These are phyloP conservation scores for Ustilago lituana DNA, from an alignment of 1,284 basidiomycete species.

Conservation along the genomic window DNA sequence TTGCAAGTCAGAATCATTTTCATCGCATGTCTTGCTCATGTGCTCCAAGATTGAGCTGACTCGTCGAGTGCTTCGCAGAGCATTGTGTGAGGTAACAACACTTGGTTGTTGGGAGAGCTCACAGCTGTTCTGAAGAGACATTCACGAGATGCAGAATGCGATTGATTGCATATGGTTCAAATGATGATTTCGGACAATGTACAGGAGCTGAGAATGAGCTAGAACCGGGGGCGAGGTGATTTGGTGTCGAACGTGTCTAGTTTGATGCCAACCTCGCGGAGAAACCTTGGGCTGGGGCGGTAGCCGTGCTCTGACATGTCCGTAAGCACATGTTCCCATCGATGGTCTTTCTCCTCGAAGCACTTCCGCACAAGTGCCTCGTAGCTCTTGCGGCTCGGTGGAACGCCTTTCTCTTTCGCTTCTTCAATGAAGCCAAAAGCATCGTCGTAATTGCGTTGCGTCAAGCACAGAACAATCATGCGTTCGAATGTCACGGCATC, in stretches of 20 bases:
- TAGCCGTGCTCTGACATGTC: conserved; percentile 56
- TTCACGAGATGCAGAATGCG: too few species aligned
- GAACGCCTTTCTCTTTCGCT: conserved; percentile 34
- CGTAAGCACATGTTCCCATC: conserved; percentile 38
- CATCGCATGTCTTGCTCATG: too few species aligned
- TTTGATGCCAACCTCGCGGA: too few species aligned
- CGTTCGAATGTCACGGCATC: conserved; percentile 49
- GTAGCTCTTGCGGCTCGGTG: conserved; percentile 51
- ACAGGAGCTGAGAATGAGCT: background rate
- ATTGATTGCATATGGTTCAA: too few species aligned
- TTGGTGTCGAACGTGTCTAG: background rate
- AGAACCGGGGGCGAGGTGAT: background rate
- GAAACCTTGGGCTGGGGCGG: conserved; percentile 11
- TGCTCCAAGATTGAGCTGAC: too few species aligned
- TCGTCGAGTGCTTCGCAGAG: too few species aligned
- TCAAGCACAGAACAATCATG: conserved; percentile 48
- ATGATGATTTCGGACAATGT: too few species aligned
- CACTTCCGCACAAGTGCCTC: conserved; percentile 56
- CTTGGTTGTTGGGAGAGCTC: too few species aligned
- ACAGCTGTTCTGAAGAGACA: too few species aligned
- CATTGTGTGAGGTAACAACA: too few species aligned
- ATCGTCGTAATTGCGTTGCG: conserved; percentile 48
- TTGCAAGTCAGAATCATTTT: background rate
- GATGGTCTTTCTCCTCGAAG: conserved; percentile 30
- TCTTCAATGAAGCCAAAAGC: conserved; percentile 56